Conservation (phyloP, 2,329 filamentous ascomycete species). For the Botryotinia narcissicola region DNA sequence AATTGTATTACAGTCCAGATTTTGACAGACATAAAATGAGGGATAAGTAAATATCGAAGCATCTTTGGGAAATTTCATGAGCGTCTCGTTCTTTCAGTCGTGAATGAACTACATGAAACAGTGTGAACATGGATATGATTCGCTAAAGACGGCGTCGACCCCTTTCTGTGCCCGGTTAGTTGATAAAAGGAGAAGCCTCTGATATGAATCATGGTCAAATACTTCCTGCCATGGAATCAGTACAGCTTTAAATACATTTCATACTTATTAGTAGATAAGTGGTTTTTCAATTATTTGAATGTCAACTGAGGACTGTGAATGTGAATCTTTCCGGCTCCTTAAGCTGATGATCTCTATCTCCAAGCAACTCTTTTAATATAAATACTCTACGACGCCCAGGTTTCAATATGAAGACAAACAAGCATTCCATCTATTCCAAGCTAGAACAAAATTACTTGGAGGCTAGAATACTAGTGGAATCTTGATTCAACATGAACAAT, state of each 20-base stretch:
- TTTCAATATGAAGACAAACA: not conserved
- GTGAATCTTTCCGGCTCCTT: not conserved
- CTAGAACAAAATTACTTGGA: not conserved
- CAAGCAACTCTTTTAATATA: not conserved
- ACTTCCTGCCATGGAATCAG: not conserved
- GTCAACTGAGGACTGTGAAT: not conserved
- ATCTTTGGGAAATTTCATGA: too few species aligned
- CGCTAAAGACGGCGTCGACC: not conserved
- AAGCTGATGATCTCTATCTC: not conserved
- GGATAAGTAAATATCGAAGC: not conserved
- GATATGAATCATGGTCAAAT: not conserved
- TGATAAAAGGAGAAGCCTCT: not conserved
- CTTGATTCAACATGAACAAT: not conserved
- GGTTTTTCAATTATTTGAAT: not conserved
- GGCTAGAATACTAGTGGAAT: too few species aligned
- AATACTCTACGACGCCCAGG: not conserved
- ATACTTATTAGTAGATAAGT: not conserved
- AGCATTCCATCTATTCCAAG: not conserved
- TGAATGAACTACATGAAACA: not conserved
- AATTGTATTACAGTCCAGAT: not conserved
- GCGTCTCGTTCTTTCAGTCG: not conserved
- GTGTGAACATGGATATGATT: not conserved
- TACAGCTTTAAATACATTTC: rapidly evolving
- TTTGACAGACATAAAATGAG: not conserved
- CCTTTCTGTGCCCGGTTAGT: not conserved